These are phyloP conservation scores for Neonectria sp. DNA, from an alignment of 2,329 filamentous ascomycete species.

Conservation along the genomic window DNA sequence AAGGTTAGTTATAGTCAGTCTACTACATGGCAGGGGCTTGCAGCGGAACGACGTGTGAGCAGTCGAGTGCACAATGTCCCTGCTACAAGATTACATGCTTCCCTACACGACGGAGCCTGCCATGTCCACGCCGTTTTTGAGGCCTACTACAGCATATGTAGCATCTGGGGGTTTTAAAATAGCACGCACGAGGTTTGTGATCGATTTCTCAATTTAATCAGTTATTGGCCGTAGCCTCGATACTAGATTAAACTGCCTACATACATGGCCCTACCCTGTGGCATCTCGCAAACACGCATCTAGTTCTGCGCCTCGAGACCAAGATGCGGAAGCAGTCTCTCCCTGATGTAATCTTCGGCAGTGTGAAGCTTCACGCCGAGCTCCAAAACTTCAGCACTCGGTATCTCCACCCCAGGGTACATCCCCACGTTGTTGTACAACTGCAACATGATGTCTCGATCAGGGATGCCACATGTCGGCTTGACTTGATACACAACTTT, in stretches of 20 bases:
- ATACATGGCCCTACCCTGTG: not conserved
- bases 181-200: too few relatives aligned
- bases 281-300: not conserved
- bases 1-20: too few relatives aligned
- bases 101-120: too few relatives aligned
- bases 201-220: not conserved
- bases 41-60: too few relatives aligned
- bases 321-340: conserved; percentile 29
- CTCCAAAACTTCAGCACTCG: conserved; percentile 22
- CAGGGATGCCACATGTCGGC: conserved; percentile 31
- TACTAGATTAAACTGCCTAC: too few relatives aligned
- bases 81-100: too few relatives aligned
- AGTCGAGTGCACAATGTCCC: too few relatives aligned
- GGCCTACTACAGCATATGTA: too few relatives aligned
- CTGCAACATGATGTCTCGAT: conserved; percentile 33
- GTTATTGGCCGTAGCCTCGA: too few relatives aligned
- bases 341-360: conserved; percentile 26
- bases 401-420: conserved; percentile 31
- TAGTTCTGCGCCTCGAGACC: conserved; percentile 8
- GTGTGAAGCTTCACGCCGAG: conserved; percentile 26
- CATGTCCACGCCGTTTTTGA: too few relatives aligned
- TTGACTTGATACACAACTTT: conserved; percentile 32
- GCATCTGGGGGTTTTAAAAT: too few relatives aligned
- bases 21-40: too few relatives aligned
- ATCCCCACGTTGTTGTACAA: conserved; percentile 33